These are phyloP conservation scores for Adansonia gregorii DNA, from an alignment of 441 rosid genomes.

Conservation along the genomic window DNA sequence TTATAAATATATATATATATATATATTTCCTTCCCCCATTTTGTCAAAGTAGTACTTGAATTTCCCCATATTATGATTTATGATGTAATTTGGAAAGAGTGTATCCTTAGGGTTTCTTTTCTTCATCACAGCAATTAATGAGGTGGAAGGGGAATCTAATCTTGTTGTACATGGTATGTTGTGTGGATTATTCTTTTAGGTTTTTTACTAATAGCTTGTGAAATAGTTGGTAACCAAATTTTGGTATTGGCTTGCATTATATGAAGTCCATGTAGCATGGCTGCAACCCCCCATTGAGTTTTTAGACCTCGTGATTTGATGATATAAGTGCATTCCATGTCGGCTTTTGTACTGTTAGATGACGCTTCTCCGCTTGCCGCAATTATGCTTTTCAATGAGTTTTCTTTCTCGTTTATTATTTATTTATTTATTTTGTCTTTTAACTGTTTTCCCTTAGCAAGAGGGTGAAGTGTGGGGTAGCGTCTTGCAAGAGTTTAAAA, in stretches of 20 bases:
- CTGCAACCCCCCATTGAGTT: not conserved
- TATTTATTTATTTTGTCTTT: no score
- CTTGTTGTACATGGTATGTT: slow-evolving; percentile 58
- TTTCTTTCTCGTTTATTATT: no score
- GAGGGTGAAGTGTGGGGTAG: no score
- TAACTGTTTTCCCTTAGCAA: no score
- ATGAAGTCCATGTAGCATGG: not conserved
- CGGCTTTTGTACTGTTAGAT: no score
- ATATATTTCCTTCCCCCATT: slow-evolving; percentile 23
- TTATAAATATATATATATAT: slow-evolving; percentile 27
- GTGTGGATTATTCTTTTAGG: slow-evolving; percentile 50
- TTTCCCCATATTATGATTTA: not conserved
- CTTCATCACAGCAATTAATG: slow-evolving; percentile 31
- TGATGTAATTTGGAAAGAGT: slow-evolving; percentile 21
- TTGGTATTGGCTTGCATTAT: slow-evolving; percentile 28
- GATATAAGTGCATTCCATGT: not conserved
- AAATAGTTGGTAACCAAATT: slow-evolving; percentile 41
- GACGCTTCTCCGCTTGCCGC: no score
- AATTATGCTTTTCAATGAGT: no score
- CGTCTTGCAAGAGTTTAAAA: no score
- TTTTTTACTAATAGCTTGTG: slow-evolving; percentile 45
- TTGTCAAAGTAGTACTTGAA: slow-evolving; percentile 41
- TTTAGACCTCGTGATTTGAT: not conserved
- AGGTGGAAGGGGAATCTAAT: slow-evolving; percentile 43
- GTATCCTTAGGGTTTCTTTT: slow-evolving; percentile 40